These are phyloP conservation scores for Trichoderma simmonsii DNA, from an alignment of 2,329 filamentous ascomycete genomes.

Conservation along the genomic window DNA sequence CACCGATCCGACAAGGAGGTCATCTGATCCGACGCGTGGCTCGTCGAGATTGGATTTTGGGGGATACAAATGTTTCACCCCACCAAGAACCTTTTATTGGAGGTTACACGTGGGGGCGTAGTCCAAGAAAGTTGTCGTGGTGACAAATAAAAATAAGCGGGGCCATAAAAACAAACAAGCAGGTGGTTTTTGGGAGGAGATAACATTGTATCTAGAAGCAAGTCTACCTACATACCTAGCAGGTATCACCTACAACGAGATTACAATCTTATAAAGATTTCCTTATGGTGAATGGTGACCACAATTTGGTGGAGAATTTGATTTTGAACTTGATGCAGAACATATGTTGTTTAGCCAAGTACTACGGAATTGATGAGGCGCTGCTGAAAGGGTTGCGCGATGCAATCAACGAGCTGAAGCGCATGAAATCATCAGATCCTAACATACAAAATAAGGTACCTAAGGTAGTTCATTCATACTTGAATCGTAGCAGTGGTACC, in stretches of 20 bases:
- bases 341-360: background rate
- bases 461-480: background rate
- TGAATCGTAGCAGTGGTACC: background rate
- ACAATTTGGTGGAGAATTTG: background rate
- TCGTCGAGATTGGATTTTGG: background rate
- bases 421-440: background rate
- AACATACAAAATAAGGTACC: background rate
- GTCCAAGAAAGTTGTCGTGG: no score
- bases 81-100: no score
- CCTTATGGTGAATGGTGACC: fast-evolving
- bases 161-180: no score
- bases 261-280: background rate
- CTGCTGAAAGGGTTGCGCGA: background rate
- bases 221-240: no score
- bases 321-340: background rate
- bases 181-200: no score
- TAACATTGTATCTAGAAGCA: no score
- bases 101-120: no score
- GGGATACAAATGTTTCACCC: background rate
- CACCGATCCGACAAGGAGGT: no score
- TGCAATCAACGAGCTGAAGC: background rate
- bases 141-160: no score
- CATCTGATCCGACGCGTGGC: background rate
- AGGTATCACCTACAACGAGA: background rate
- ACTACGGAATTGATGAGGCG: background rate